Percentiles rank a stretch among this genome's conserved stretches.
Evolutionary conservation across 805 yeast species (phyloP).

Genomic region (Wickerhamiella vanderwaltii): DNA sequence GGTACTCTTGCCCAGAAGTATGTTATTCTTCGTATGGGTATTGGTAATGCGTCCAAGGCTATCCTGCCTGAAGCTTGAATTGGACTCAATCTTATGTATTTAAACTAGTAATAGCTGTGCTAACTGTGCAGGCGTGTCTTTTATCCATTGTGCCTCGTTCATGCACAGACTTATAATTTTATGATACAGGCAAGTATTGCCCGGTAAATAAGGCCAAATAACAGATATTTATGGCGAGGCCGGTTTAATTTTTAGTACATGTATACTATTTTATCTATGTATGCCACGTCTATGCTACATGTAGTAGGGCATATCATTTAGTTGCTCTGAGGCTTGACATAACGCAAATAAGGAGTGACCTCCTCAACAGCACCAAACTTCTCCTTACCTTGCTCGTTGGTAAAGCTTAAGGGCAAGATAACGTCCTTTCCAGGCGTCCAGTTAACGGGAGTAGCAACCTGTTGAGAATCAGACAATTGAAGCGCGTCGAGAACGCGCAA

Average conservation of each 20-base stretch:
- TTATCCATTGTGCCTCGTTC: no score
- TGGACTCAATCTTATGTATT: not conserved
- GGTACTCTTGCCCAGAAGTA: constrained; percentile 87
- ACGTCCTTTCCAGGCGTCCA: constrained; percentile 88
- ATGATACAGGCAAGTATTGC: no score
- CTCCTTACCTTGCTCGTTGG: constrained; percentile 64
- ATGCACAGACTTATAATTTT: no score
- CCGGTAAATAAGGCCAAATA: no score
- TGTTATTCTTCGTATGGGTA: constrained; percentile 81
- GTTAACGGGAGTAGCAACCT: constrained; percentile 83
- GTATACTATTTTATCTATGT: no score
- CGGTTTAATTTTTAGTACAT: no score
- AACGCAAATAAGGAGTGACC: constrained; percentile 85
- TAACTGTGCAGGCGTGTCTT: no score
- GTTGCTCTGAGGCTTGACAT: constrained; percentile 31
- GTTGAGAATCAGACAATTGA: constrained; percentile 61
- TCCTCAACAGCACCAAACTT: constrained; percentile 78
- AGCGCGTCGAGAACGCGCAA: constrained; percentile 81
- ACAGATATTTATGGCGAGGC: no score
- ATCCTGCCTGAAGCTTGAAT: not conserved
- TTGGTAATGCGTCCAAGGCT: constrained; percentile 16
- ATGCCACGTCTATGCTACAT: not conserved
- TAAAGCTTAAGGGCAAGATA: constrained; percentile 76
- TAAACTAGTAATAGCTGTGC: no score
- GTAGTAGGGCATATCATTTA: no score